phyloP scores from a whole-genome alignment of 306 rosid species.

The Notholithocarpus densiflorus region DNA sequence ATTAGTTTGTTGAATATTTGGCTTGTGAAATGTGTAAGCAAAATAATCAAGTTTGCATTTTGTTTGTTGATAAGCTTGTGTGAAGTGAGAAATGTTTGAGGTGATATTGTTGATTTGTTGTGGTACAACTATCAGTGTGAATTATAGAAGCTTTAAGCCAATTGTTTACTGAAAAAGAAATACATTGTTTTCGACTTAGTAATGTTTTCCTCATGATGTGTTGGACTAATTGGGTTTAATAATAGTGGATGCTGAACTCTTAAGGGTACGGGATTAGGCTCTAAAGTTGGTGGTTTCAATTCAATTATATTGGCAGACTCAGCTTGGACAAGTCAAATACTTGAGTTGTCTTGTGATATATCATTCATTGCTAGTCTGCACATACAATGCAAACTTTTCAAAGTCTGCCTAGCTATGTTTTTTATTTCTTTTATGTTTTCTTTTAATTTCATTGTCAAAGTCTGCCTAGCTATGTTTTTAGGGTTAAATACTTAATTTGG shows the following conservation, averaged over 20 bases:
- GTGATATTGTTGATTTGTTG: too few species aligned
- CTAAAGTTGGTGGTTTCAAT: not conserved
- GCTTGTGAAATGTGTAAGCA: not conserved
- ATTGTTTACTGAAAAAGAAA: not conserved
- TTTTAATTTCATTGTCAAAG: too few species aligned
- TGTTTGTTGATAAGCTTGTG: not conserved
- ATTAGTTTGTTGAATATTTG: not conserved
- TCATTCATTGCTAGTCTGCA: not conserved
- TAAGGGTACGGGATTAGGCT: not conserved
- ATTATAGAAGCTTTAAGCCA: not conserved
- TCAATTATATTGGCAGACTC: too few species aligned
- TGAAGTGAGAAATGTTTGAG: not conserved
- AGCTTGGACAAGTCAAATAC: not conserved
- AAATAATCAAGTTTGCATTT: not conserved
- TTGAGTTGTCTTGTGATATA: not conserved
- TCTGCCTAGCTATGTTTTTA: too few species aligned
- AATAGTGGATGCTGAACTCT: not conserved
- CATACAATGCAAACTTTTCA: not conserved
- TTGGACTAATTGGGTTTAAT: not conserved
- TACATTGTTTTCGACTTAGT: not conserved
- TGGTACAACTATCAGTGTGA: not conserved
- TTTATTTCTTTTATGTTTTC: too few species aligned
- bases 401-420: too few species aligned
- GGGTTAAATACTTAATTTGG: too few species aligned
- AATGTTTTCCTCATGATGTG: not conserved